Percentiles rank a stretch among this genome's conserved stretches.
Conservation (phyloP, 2,329 filamentous ascomycete genomes). For the Balansia obtecta region DNA sequence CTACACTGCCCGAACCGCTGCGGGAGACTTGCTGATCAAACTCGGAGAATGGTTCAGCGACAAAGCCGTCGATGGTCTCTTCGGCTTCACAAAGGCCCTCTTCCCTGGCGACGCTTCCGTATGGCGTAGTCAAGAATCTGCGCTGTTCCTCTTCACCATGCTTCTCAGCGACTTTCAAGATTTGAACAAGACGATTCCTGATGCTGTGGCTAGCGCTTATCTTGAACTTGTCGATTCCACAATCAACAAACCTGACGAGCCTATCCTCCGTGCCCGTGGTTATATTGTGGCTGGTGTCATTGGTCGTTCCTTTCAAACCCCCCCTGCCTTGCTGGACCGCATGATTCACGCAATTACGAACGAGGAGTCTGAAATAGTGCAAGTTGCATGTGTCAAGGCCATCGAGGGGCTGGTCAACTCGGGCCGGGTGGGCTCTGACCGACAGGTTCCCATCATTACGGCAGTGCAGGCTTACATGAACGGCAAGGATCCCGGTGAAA, state of each 20-base stretch:
- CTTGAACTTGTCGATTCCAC: constrained; percentile 70
- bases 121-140: constrained; percentile 62
- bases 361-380: constrained; percentile 77
- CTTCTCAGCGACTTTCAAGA: constrained; percentile 75
- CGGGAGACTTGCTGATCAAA: constrained; percentile 85
- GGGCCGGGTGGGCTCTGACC: constrained; percentile 36
- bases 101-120: constrained; percentile 43
- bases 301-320: constrained; percentile 53
- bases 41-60: constrained; percentile 78
- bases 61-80: constrained; percentile 64
- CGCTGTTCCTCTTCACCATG: constrained; percentile 76
- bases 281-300: constrained; percentile 77
- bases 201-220: constrained; percentile 59
- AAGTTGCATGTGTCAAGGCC: constrained; percentile 82
- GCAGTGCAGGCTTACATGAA: constrained; percentile 64
- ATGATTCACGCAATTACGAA: constrained; percentile 63
- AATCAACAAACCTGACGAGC: constrained; percentile 54
- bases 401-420: constrained; percentile 55
- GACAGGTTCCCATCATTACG: constrained; percentile 49
- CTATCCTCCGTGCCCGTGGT: constrained; percentile 73
- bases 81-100: constrained; percentile 61
- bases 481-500: constrained; percentile 66
- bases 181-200: constrained; percentile 55
- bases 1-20: constrained; percentile 88
- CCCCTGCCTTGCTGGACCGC: constrained; percentile 53